These are phyloP conservation scores for Pichia sp. DNA, from an alignment of 1,139 yeast genomes.

Conservation along the genomic window DNA sequence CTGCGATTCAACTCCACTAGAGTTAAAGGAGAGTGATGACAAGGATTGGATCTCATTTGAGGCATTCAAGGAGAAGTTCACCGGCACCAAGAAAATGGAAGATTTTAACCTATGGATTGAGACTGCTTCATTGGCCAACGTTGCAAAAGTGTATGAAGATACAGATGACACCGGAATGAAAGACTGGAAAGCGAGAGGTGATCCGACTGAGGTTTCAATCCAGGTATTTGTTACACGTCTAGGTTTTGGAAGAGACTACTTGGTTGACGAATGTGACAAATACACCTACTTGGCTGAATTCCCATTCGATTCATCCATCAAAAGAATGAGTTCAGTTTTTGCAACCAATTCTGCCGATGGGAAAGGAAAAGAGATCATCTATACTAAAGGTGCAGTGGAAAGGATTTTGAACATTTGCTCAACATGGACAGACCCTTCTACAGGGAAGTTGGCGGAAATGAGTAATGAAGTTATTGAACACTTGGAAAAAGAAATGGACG, in stretches of 20 bases:
- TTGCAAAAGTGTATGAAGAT: slow-evolving; percentile 53
- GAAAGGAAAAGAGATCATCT: slow-evolving; percentile 36
- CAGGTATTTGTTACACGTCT: slow-evolving; percentile 65
- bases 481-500: slow-evolving; percentile 57
- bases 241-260: slow-evolving; percentile 42
- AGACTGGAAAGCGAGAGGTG: slow-evolving; percentile 74
- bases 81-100: slow-evolving; percentile 26
- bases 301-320: slow-evolving; percentile 75
- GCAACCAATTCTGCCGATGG: slow-evolving; percentile 32
- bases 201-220: slow-evolving; percentile 81
- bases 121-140: slow-evolving; percentile 68
- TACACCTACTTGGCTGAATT: slow-evolving; percentile 55
- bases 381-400: slow-evolving; percentile 80
- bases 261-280: slow-evolving; percentile 35
- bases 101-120: slow-evolving; percentile 46
- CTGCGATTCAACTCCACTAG: slow-evolving; percentile 38
- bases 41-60: slow-evolving; percentile 22
- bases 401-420: slow-evolving; percentile 57
- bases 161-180: slow-evolving; percentile 38
- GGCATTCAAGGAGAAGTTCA: slow-evolving; percentile 20
- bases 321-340: slow-evolving; percentile 69
- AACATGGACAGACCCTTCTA: slow-evolving; percentile 45
- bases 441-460: slow-evolving; percentile 36
- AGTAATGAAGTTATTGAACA: slow-evolving; percentile 38
- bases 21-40: slow-evolving; percentile 27